These are phyloP conservation scores for Saccharomycopsis babjevae DNA, from an alignment of 805 yeast genomes.

Conservation along the genomic window DNA sequence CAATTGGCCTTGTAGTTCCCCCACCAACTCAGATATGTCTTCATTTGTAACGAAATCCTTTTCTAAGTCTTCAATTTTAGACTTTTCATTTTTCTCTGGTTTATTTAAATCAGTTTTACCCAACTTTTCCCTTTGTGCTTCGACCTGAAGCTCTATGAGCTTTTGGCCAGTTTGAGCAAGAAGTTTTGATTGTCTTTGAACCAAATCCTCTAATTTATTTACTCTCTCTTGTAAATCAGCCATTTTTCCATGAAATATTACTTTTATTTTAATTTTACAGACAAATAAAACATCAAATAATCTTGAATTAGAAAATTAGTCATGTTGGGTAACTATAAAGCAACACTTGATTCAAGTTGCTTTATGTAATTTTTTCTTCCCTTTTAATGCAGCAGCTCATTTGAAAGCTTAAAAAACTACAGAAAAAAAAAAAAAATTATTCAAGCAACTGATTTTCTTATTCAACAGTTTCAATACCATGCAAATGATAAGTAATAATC, in stretches of 20 bases:
- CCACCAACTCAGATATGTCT: slow-evolving; percentile 78
- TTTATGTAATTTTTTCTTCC: too few relatives aligned
- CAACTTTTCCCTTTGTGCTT: slow-evolving; percentile 9
- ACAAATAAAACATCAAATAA: too few relatives aligned
- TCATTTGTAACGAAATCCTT: slow-evolving; percentile 66
- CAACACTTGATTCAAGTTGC: too few relatives aligned
- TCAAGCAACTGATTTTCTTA: neutral
- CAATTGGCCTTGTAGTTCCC: slow-evolving; percentile 82
- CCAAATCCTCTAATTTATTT: slow-evolving; percentile 39
- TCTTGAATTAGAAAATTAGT: too few relatives aligned
- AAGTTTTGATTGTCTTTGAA: slow-evolving; percentile 54
- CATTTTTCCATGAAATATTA: slow-evolving; percentile 4
- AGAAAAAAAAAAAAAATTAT: neutral
- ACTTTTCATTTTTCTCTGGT: slow-evolving; percentile 15
- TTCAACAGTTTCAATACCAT: neutral
- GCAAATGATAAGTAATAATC: too few relatives aligned
- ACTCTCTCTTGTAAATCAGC: slow-evolving; percentile 33
- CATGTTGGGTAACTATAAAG: too few relatives aligned
- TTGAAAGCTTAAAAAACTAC: neutral
- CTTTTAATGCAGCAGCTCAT: neutral
- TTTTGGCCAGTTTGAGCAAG: slow-evolving; percentile 75
- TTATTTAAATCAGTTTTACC: slow-evolving; percentile 11
- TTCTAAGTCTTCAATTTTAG: slow-evolving; percentile 28
- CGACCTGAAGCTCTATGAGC: slow-evolving; percentile 50
- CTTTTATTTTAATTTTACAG: too few relatives aligned